These are phyloP conservation scores for Phytophthora pini DNA, from an alignment of 352 stramenopile species.

Conservation along the genomic window DNA sequence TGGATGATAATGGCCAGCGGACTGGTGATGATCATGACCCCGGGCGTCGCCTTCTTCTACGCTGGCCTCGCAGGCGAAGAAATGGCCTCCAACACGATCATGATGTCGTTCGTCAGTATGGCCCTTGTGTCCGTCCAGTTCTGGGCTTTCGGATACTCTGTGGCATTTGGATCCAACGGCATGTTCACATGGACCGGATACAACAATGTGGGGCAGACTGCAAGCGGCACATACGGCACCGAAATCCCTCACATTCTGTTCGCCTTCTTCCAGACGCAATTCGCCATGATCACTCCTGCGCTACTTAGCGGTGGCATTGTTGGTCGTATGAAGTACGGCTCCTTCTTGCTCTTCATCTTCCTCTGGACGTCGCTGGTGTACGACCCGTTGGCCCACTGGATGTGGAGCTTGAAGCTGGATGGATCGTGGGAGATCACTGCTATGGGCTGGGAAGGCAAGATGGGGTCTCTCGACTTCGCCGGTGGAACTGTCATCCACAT, in stretches of 20 bases:
- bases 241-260: conserved; percentile 76
- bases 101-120: conserved; percentile 86
- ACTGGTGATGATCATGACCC: conserved; percentile 82
- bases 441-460: conserved; percentile 72
- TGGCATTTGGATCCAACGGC: conserved; percentile 62
- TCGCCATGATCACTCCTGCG: conserved; percentile 82
- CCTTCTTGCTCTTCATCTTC: conserved; percentile 80
- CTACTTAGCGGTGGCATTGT: conserved; percentile 81
- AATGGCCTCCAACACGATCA: conserved; percentile 85
- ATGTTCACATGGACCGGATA: conserved; percentile 69
- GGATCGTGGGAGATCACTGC: conserved; percentile 46
- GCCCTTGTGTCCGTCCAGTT: conserved; percentile 84
- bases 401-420: conserved; percentile 82
- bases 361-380: conserved; percentile 88
- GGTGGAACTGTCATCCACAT: conserved; percentile 88
- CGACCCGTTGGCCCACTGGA: conserved; percentile 84
- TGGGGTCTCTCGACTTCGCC: conserved; percentile 83
- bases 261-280: conserved; percentile 86
- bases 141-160: conserved; percentile 79
- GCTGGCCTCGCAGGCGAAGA: conserved; percentile 76
- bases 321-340: conserved; percentile 84
- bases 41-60: conserved; percentile 84
- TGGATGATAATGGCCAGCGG: conserved; percentile 66
- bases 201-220: conserved; percentile 51
- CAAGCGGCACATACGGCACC: conserved; percentile 59